Conservation (phyloP, 129 eudicot species). For the Tagetes patula region DNA sequence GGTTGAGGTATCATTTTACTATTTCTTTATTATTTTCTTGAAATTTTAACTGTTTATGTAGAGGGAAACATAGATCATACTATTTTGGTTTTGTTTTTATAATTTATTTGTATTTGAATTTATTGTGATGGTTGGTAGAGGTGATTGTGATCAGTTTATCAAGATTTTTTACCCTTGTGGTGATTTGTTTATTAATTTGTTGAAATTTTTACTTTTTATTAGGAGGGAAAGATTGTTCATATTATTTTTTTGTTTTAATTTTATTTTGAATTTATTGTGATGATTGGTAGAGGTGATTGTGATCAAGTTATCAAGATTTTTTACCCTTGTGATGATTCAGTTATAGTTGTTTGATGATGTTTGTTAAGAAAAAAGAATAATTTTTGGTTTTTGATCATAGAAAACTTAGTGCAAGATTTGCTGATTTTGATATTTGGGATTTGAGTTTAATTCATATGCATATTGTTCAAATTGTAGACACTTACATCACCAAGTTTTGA, state of each 20-base stretch:
- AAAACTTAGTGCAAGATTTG: not conserved
- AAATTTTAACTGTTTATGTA: not conserved
- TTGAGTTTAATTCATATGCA: constrained; percentile 16
- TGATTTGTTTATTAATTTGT: constrained; percentile 1
- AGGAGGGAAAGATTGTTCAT: not conserved
- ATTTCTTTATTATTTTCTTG: constrained; percentile 8
- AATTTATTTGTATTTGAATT: not conserved
- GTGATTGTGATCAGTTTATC: constrained; percentile 9
- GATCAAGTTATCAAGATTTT: constrained; percentile 19
- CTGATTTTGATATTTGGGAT: not conserved
- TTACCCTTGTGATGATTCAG: constrained; percentile 6
- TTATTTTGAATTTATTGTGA: not conserved
- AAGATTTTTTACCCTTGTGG: constrained; percentile 20
- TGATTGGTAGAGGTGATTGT: constrained; percentile 14
- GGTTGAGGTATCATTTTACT: constrained; percentile 42
- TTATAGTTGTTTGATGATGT: constrained; percentile 7
- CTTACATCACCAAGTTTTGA: constrained; percentile 56
- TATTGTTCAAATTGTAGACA: constrained; percentile 35
- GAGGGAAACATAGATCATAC: not conserved
- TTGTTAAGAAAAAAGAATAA: constrained; percentile 6
- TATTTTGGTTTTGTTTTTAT: not conserved
- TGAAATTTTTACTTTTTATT: not conserved
- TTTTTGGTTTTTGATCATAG: not conserved
- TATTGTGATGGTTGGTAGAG: constrained; percentile 11
- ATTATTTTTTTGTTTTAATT: not conserved